These are phyloP conservation scores for Salisapilia sapeloensis DNA, from an alignment of 352 stramenopile species.

Conservation along the genomic window DNA sequence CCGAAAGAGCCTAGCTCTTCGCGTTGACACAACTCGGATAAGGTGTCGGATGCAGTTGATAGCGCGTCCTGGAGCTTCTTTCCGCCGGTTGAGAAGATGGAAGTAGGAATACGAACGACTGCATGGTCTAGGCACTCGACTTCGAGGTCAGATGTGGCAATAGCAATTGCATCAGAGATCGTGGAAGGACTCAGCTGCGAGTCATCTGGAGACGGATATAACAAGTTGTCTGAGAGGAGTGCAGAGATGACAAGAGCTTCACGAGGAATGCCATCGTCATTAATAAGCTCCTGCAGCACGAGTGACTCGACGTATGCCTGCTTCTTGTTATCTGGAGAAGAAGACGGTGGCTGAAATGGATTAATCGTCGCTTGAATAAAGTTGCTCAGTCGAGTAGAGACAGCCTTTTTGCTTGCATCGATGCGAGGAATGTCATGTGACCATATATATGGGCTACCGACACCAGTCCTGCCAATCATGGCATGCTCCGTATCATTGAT, in stretches of 20 bases:
- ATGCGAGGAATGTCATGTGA: slow-evolving; percentile 54
- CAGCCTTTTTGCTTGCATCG: slow-evolving; percentile 21
- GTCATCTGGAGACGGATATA: slow-evolving; percentile 12
- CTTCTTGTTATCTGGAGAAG: slow-evolving; percentile 15
- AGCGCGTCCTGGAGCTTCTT: slow-evolving; percentile 17
- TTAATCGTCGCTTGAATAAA: slow-evolving; percentile 42
- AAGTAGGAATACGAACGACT: slow-evolving; percentile 37
- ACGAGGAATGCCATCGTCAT: slow-evolving; percentile 36
- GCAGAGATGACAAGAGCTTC: slow-evolving; percentile 43
- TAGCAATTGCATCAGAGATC: no score
- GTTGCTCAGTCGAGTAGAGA: slow-evolving; percentile 26
- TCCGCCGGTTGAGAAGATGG: slow-evolving; percentile 9
- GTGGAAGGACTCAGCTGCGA: no score
- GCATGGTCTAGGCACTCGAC: slow-evolving; percentile 52
- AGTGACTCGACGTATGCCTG: slow-evolving; percentile 56
- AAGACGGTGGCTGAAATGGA: slow-evolving; percentile 10
- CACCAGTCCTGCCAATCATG: no score
- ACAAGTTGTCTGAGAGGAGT: slow-evolving; percentile 29
- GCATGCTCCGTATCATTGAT: no score
- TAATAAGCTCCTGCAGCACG: slow-evolving; percentile 37
- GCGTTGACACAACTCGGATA: slow-evolving; percentile 20
- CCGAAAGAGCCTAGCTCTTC: slow-evolving; percentile 47
- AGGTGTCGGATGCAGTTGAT: slow-evolving; percentile 8
- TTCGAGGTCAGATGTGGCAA: slow-evolving; percentile 25
- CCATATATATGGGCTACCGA: slow-evolving; percentile 51